phyloP scores from a whole-genome alignment of 1,284 basidiomycete species.

The Puccinia brachypodii region DNA sequence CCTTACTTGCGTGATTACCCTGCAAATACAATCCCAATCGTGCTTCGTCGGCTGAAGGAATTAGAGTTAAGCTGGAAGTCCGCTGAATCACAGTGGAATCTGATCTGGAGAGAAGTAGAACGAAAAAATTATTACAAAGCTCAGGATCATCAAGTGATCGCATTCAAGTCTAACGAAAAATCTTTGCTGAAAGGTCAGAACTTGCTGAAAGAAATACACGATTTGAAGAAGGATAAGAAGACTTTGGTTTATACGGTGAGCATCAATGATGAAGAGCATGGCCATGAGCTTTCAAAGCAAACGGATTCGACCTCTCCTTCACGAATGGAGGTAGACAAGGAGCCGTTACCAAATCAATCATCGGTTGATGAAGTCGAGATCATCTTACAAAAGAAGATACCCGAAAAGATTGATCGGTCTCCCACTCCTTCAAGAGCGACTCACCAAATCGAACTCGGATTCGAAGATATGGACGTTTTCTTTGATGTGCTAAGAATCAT shows the following conservation, averaged over 20 bases:
- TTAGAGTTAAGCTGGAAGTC: conserved; percentile 47
- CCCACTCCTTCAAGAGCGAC: conserved; percentile 21
- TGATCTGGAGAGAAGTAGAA: conserved; percentile 48
- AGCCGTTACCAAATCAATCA: not conserved
- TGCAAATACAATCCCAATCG: conserved; percentile 38
- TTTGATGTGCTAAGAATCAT: conserved; percentile 46
- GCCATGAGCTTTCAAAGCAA: not conserved
- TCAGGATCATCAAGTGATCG: conserved; percentile 47
- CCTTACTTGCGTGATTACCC: conserved; percentile 45
- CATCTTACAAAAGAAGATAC: conserved; percentile 23
- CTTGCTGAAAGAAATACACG: conserved; percentile 45
- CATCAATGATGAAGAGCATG: not conserved
- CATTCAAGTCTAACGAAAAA: conserved; percentile 47
- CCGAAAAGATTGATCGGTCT: not conserved
- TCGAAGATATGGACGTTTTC: conserved; percentile 42
- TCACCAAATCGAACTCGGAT: conserved; percentile 45
- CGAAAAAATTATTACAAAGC: conserved; percentile 48
- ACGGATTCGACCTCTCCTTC: not conserved
- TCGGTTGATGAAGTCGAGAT: not conserved
- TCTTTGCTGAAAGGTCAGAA: conserved; percentile 40
- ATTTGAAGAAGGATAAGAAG: conserved; percentile 30
- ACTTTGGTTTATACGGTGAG: conserved; percentile 20
- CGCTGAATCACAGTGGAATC: conserved; percentile 47
- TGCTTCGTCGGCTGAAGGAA: conserved; percentile 39
- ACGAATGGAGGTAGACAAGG: conserved; percentile 5